Percentiles rank a stretch among this genome's conserved stretches.
Conservation (phyloP, 2,329 filamentous ascomycete species). For the Claviceps pazoutovae region DNA sequence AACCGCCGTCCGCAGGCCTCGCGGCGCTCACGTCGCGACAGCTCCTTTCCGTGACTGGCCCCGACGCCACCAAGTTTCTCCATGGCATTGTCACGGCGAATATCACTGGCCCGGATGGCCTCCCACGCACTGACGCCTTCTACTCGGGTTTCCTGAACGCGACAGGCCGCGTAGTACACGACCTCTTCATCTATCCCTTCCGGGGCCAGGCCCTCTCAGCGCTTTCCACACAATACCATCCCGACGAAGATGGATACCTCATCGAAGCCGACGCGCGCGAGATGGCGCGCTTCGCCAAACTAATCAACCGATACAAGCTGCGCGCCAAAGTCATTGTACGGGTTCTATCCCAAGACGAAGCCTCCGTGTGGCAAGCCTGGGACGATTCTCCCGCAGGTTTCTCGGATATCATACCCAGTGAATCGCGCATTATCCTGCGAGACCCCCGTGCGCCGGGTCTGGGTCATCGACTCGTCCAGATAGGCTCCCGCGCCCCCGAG, state of each 20-base stretch:
- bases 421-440: slow-evolving; percentile 22
- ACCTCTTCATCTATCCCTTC: slow-evolving; percentile 76
- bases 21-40: slow-evolving; percentile 56
- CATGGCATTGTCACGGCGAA: slow-evolving; percentile 71
- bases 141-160: slow-evolving; percentile 83
- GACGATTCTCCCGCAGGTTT: slow-evolving; percentile 26
- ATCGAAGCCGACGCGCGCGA: slow-evolving; percentile 70
- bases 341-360: slow-evolving; percentile 50
- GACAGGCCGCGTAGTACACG: slow-evolving; percentile 69
- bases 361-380: slow-evolving; percentile 64
- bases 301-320: slow-evolving; percentile 76
- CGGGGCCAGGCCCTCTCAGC: slow-evolving; percentile 13
- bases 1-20: slow-evolving; percentile 32
- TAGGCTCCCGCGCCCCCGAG: slow-evolving; percentile 17
- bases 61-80: slow-evolving; percentile 69
- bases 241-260: slow-evolving; percentile 35
- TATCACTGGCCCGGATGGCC: slow-evolving; percentile 23
- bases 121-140: slow-evolving; percentile 36
- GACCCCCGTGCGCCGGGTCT: slow-evolving; percentile 43
- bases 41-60: slow-evolving; percentile 65
- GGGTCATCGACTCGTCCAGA: slow-evolving; percentile 34
- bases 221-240: slow-evolving; percentile 8
- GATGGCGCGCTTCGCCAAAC: slow-evolving; percentile 46
- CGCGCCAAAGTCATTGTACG: slow-evolving; percentile 63
- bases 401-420: neutral